Evolutionary conservation across 208 protist species (phyloP).

Genomic region (Wallacemonas sp.): DNA sequence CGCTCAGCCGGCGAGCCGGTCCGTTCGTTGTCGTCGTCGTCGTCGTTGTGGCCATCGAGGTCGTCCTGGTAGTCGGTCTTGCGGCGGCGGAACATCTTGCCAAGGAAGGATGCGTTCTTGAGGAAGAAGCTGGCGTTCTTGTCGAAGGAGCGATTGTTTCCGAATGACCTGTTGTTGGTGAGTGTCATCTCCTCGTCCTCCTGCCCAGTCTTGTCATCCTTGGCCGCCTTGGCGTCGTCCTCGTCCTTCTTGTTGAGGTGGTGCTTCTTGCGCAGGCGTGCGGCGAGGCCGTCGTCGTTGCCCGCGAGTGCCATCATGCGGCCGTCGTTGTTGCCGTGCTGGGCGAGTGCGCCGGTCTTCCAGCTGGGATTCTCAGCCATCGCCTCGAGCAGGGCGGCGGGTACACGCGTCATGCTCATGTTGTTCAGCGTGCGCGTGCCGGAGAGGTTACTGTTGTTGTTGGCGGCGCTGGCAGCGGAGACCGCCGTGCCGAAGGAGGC

Average conservation of each 20-base stretch:
- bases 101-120: conserved; percentile 42
- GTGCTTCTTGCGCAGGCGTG: conserved; percentile 70
- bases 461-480: neutral
- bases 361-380: neutral
- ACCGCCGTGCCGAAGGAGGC: neutral
- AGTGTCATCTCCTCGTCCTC: neutral
- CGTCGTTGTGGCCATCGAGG: conserved; percentile 28
- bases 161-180: conserved; percentile 23
- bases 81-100: conserved; percentile 32
- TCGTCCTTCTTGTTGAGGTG: conserved; percentile 35
- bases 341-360: conserved; percentile 6
- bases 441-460: conserved; percentile 15
- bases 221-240: conserved; percentile 13
- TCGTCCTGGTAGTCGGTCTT: conserved; percentile 27
- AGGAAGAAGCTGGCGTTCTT: conserved; percentile 55
- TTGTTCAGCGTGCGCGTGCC: conserved; percentile 7
- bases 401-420: neutral
- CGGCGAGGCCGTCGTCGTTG: conserved; percentile 51
- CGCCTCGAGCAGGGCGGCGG: neutral
- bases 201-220: conserved; percentile 2
- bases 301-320: conserved; percentile 48
- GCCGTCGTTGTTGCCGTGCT: conserved; percentile 36
- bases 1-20: conserved; percentile 7
- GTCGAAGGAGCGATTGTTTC: conserved; percentile 44
- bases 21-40: conserved; percentile 20